Base-by-base conservation (phyloP, 129 eudicot species). In the Solidago caesia region DNA sequence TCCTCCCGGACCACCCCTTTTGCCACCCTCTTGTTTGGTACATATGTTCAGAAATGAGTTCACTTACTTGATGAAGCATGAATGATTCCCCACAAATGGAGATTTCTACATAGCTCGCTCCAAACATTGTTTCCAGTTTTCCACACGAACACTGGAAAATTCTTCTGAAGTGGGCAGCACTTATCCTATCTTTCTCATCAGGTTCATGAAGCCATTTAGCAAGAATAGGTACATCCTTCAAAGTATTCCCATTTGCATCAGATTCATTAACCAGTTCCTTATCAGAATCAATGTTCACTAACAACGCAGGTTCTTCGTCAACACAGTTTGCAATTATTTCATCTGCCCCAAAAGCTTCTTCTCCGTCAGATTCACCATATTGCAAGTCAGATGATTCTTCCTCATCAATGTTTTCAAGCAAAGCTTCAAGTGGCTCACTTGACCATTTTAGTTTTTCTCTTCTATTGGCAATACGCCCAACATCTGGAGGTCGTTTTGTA, bases 31-130 rank as follows among this genome's bases (percentile, higher is more conserved):
- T 53, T 62, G 25, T 16, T 72, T 57, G 57, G 67, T 57, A 72
- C 26, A 55, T 72, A 57, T 14, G 25, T 72, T 53, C 9, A 56
- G 41, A 75, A 42, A 76, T 14, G 71, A 71, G 68, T 7, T 71
- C 55, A 75, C 85, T 84, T 84, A 92, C 98, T 84, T 93, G 98
- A 87, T 93, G 97, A 82, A 93, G 82, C 98, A 93, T 93, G 85
- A 93, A 93, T 44, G 98, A 93, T 75, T 93, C 97, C 47, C 98
- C 98, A 80, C 86, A 88, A 26, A 93, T 90, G 42, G 97, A 83
- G 55, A 93, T 71, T 78, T 93, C 98, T 13, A 93, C 81, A 75
- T 70, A 93, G 33, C 73, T 79, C 75, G 73, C 49, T 51, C 96
- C 97, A 71, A 6, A 77, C 75, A 87, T 71, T 39, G 70, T 81